phyloP scores from a whole-genome alignment of 1,284 basidiomycete species.

The Phylloboletellus chloephorus region DNA sequence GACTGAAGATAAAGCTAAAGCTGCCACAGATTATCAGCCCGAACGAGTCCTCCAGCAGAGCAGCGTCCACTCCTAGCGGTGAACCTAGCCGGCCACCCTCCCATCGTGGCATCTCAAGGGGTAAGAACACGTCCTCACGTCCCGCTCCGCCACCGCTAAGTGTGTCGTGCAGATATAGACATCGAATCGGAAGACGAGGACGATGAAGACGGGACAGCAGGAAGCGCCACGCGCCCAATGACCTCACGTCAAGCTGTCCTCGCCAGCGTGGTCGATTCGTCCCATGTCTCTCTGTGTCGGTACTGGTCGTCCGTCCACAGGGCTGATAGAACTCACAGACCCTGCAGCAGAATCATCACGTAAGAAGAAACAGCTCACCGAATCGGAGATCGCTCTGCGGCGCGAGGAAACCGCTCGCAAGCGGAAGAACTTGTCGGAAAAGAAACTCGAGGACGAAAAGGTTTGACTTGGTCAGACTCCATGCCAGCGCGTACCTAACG shows the following conservation, averaged over 20 bases:
- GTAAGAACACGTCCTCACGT: conserved; percentile 16
- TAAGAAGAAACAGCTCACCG: conserved; percentile 77
- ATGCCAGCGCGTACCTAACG: not conserved
- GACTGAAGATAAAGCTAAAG: conserved; percentile 63
- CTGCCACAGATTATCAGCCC: conserved; percentile 41
- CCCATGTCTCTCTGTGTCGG: conserved; percentile 48
- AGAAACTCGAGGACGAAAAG: conserved; percentile 91
- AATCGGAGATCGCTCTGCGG: conserved; percentile 75
- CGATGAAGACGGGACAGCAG: conserved; percentile 34
- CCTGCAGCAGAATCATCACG: conserved; percentile 43
- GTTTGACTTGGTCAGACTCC: conserved; percentile 35
- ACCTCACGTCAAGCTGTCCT: conserved; percentile 71
- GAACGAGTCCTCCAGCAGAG: conserved; percentile 35
- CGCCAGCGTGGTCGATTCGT: conserved; percentile 58
- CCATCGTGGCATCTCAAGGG: conserved; percentile 29
- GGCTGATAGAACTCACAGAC: conserved; percentile 1
- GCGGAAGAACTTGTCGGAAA: conserved; percentile 80
- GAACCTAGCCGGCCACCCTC: conserved; percentile 28
- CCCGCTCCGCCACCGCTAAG: not conserved
- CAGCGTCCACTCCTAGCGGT: conserved; percentile 37
- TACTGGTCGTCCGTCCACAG: not conserved
- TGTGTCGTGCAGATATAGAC: conserved; percentile 35
- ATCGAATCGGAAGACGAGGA: conserved; percentile 57
- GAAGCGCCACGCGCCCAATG: conserved; percentile 43
- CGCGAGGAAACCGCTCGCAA: conserved; percentile 84